Evolutionary conservation across 164 flowering plant genomes (phyloP), one percentile per base, ranked within the genome.

Genomic region (Magnolia officinalis): DNA sequence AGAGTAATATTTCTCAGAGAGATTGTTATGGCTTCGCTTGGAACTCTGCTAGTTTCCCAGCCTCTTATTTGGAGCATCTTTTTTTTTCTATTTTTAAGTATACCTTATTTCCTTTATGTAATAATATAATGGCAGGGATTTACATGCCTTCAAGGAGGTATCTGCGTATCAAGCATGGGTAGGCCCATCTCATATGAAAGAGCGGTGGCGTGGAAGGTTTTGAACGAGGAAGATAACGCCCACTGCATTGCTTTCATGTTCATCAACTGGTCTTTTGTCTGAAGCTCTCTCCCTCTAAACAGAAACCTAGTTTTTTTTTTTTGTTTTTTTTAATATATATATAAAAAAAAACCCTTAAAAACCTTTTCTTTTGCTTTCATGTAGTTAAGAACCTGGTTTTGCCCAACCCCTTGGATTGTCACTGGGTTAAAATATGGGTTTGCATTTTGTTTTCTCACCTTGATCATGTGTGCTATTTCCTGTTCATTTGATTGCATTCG

Each of bases 91-190:
- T 11, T 11, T 55, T 7, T 8, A 55, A 11, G 1, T 55, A 3
- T 13, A 55, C 61, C 61, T 2, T 55, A 9, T 55, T 55, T 11
- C 45, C 45, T 5, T 37, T 37, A 37, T 5, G 45, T 37, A 37
- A 37, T 37, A 37, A 3, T 31, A 23, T 63, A 29, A 70, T 75
- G 26, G 64, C 78, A 95, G 99, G 99, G 99, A 26, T 96, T 89
- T 80, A 83, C 90, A 52, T 92, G 92, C 77, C 90, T 96, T 74
- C 96, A 89, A 82, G 92, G 96, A 1, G 98, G 98, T 1, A 85
- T 96, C 18, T 96, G 99, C 65, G 70, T 90, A 61, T 96, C 99
- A 23, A 96, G 97, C 97, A 96, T 96, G 99, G 95, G 99, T 8
- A 87, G 99, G 77, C 95, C 98, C 1, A 87, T 96, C 16, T 92